These are phyloP conservation scores for Halophytophthora batemanensis DNA, from an alignment of 352 stramenopile genomes.

Conservation along the genomic window DNA sequence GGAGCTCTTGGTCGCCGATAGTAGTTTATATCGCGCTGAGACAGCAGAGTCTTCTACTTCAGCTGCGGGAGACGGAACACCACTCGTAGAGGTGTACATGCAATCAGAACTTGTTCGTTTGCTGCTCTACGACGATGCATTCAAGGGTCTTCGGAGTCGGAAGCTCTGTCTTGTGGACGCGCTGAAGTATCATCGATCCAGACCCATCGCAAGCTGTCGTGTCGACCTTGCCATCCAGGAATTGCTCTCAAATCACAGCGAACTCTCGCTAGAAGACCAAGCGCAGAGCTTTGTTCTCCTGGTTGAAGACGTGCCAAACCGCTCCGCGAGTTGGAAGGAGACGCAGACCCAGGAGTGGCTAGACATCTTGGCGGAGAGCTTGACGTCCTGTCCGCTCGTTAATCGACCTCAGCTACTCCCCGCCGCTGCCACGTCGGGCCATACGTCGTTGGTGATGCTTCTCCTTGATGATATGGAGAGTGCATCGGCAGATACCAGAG, in stretches of 20 bases:
- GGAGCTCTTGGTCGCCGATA: neutral
- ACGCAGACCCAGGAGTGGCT: slow-evolving; percentile 7
- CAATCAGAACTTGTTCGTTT: slow-evolving; percentile 15
- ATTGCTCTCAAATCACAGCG: slow-evolving; percentile 14
- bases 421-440: slow-evolving; percentile 14
- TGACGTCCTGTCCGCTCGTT: slow-evolving; percentile 6
- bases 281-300: slow-evolving; percentile 21
- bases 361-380: slow-evolving; percentile 10
- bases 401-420: slow-evolving; percentile 18
- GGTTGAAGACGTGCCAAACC: slow-evolving; percentile 7
- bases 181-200: slow-evolving; percentile 5
- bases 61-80: too few species aligned
- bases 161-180: slow-evolving; percentile 9
- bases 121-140: slow-evolving; percentile 15
- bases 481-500: slow-evolving; percentile 7
- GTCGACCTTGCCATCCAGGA: slow-evolving; percentile 2
- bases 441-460: slow-evolving; percentile 14
- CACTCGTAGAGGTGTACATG: slow-evolving; percentile 10
- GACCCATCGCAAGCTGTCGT: neutral
- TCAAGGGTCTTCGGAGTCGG: slow-evolving; percentile 13
- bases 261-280: slow-evolving; percentile 20
- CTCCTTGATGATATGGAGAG: slow-evolving; percentile 10
- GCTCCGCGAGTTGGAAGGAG: neutral
- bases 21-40: too few species aligned
- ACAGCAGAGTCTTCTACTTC: too few species aligned